Evolutionary conservation across 2,329 filamentous ascomycete species (phyloP), one percentile per base, ranked within the genome.

Genomic region (Monosporascus cannonballus): DNA sequence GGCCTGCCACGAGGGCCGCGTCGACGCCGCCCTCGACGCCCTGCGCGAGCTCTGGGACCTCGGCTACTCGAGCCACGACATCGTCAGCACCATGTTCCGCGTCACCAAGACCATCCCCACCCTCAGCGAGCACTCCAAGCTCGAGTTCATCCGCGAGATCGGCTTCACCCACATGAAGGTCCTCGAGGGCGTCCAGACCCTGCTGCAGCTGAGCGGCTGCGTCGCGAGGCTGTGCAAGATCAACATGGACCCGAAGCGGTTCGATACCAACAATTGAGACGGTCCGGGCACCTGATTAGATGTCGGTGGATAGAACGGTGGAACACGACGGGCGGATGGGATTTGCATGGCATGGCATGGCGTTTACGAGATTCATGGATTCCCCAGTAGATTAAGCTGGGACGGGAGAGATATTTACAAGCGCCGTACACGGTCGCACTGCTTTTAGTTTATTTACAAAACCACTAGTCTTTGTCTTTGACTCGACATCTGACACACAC

Each of bases 161-260:
- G 94, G 94, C 50, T 97, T 97, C 71, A 96, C 94, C 2, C 94
- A 99, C 68, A 99, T 99, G 94, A 92, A 95, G 70, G 93, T 99
- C 52, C 76, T 99, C n/a, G 94, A 99, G 68, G 94, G 94, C 30
- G 90, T 99, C 24, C 93, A 97, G 73, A 96, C 93, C 7, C 80
- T 96, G 57, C 79, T 99, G 54, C 94, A 99, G 71, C 78, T 99
- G 46, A 95, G 90, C 66, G 94, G 93, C 11, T 97, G 93, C 67
- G 80, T 99, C 22, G 91, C 90, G 17, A 86, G 93, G 63, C 77
- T 99, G 52, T 94, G 90, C 74, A 96, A 88, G 76, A 86, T 97
- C 69, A 96, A 96, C 71, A 97, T 99, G 93, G 89, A 96, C 65
- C 88, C 90, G 3, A 86, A 88, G 68, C 80, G 87, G 56, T 96